Evolutionary conservation across 78 protist species (phyloP), one percentile per base, ranked within the genome.

Genomic region (Diacronema lutheri): DNA sequence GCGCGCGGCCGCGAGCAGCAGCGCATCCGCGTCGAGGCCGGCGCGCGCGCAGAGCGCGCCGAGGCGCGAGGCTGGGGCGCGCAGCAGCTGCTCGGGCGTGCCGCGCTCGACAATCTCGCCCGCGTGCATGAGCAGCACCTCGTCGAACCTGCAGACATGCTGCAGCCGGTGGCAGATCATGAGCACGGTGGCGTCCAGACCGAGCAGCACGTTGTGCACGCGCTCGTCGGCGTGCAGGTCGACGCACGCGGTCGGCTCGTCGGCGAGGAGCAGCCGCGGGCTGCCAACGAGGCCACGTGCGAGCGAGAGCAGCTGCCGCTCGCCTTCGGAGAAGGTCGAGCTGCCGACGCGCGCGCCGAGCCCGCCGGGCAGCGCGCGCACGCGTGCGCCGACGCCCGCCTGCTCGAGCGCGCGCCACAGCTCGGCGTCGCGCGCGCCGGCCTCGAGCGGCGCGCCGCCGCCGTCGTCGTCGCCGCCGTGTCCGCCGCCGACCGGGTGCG

Each of bases 41-140:
- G 50, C 50, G 50, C 50, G 50, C 50, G 50, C 50, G 50, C 50
- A 44, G 16, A 44, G 50, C 50, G 16, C 50, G 50, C 16, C 50
- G 50, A 44, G 50, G 16, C 50, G 50, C 16, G 16, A 9, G 50
- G 16, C 7, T 7, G 50, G 50, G 50, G 3, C 50, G 50, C 50
- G 50, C 50, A 44, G 50, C 50, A 44, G 79, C 38, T 6, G 40
- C 61, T 4, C n/a, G n/a, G 97, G 97, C 6, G 94, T 11, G 40
- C 88, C 97, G 26, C 38, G 44, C 86, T 95, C 96, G 16, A 33
- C 55, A 23, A 95, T 86, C 26, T 21, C 11, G 0, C 98, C 98
- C 0, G 7, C 40, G 35, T 60, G 86, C 37, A 95, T 29, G 35
- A 93, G 94, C 40, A 95, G 4, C 38, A 95, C 56, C 5, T 65